phyloP scores from a whole-genome alignment of 2,329 filamentous ascomycete species.

The Pyricularia grisea region DNA sequence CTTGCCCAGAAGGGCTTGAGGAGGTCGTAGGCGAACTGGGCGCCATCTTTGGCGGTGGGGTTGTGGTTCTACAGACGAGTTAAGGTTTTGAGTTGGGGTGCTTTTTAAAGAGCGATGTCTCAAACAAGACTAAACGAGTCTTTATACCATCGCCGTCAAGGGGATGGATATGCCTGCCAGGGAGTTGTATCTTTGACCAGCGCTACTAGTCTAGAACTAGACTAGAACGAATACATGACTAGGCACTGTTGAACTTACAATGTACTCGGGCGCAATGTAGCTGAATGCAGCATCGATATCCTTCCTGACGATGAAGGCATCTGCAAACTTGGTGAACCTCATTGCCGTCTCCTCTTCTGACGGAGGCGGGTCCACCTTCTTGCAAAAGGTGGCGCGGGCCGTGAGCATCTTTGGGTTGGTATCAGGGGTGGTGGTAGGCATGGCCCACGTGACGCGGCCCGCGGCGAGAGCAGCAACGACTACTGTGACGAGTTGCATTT shows the following conservation, averaged over 20 bases:
- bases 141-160: not conserved
- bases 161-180: not conserved
- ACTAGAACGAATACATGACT: too few relatives aligned
- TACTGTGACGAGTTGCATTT: not conserved
- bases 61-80: slow-evolving; percentile 13
- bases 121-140: too few relatives aligned
- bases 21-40: slow-evolving; percentile 14
- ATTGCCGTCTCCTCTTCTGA: slow-evolving; percentile 12
- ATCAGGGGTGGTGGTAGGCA: not conserved
- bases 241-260: slow-evolving; percentile 9
- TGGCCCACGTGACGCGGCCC: not conserved
- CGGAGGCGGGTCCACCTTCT: slow-evolving; percentile 12
- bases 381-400: slow-evolving; percentile 6
- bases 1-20: slow-evolving; percentile 15
- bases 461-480: not conserved
- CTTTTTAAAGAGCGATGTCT: not conserved
- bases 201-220: too few relatives aligned
- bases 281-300: slow-evolving; percentile 16
- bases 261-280: slow-evolving; percentile 16
- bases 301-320: slow-evolving; percentile 16
- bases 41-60: slow-evolving; percentile 13
- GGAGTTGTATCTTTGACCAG: not conserved
- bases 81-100: not conserved
- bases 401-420: not conserved
- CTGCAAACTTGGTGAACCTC: slow-evolving; percentile 15